A percentile compares a stretch with the other conserved stretches of the same genome.
These are phyloP conservation scores for Lentinula sp. DNA, from an alignment of 768 basidiomycete species.

Conservation along the genomic window DNA sequence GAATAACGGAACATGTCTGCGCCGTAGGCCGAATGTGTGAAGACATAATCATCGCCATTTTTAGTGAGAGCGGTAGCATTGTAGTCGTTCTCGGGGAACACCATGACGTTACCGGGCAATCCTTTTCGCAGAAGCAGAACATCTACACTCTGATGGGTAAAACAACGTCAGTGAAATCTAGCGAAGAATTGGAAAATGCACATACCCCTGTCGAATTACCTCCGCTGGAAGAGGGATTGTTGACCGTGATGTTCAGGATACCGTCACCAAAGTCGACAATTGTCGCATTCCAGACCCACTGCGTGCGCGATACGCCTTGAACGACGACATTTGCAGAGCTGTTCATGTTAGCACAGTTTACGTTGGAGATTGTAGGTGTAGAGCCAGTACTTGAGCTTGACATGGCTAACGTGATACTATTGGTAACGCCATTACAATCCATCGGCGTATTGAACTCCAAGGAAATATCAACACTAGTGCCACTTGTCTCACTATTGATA, in stretches of 20 bases:
- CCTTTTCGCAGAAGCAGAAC: conserved; percentile 83
- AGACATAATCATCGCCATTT: conserved; percentile 61
- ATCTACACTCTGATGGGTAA: conserved; percentile 47
- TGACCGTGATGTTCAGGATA: conserved; percentile 67
- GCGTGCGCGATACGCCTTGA: conserved; percentile 48
- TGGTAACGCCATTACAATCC: conserved; percentile 68
- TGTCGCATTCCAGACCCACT: conserved; percentile 72
- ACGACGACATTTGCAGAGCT: conserved; percentile 46
- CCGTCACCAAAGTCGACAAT: conserved; percentile 76
- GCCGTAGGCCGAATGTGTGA: conserved; percentile 78
- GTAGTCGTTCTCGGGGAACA: conserved; percentile 84
- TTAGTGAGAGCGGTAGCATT: conserved; percentile 53
- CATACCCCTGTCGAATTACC: conserved; percentile 53
- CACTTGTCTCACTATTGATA: conserved; percentile 42
- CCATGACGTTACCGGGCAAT: conserved; percentile 66
- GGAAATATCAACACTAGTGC: conserved; percentile 56
- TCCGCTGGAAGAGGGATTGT: conserved; percentile 40
- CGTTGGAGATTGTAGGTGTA: conserved; percentile 44
- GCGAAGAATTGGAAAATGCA: conserved; percentile 12
- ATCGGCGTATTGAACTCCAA: conserved; percentile 79
- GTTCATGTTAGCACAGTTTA: conserved; percentile 42
- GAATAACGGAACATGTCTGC: conserved; percentile 87
- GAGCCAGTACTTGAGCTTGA: conserved; percentile 57
- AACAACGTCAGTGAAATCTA: conserved; percentile 7
- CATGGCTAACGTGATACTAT: conserved; percentile 59